Percentiles rank a stretch among this genome's conserved stretches.
phyloP scores from a whole-genome alignment of 2,329 filamentous ascomycete species.

The Parastagonospora nodorum region DNA sequence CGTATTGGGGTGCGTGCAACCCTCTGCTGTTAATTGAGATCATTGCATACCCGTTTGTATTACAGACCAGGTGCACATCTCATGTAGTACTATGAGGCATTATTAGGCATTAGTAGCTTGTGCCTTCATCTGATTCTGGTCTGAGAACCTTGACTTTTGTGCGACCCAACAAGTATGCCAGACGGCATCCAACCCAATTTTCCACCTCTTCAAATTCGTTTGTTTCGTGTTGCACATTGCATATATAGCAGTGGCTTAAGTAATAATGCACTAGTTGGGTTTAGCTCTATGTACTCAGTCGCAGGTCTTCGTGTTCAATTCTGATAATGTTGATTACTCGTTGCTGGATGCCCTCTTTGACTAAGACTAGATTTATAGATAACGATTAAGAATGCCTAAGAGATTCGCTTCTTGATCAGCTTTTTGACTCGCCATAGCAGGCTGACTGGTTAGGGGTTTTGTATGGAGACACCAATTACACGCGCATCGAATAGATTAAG shows the following conservation, averaged over 20 bases:
- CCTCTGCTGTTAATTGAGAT: not conserved
- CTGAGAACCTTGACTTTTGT: not conserved
- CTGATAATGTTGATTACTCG: not conserved
- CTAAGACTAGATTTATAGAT: not conserved
- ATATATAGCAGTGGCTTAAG: not conserved
- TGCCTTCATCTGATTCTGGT: not conserved
- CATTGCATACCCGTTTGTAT: not conserved
- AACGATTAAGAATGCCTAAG: not conserved
- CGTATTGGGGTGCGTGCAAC: not conserved
- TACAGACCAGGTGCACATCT: not conserved
- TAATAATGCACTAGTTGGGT: not conserved
- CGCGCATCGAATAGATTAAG: not conserved
- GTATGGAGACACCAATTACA: not conserved
- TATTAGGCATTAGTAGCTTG: not conserved
- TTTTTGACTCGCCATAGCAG: not conserved
- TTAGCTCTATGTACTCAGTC: not conserved
- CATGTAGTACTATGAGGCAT: not conserved
- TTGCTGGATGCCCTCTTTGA: not conserved
- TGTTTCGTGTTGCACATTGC: not conserved
- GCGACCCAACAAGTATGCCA: not conserved
- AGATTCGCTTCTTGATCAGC: not conserved
- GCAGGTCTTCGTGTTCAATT: not conserved
- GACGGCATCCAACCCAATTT: not conserved
- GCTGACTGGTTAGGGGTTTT: not conserved
- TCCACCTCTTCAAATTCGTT: not conserved